Base-by-base conservation (phyloP, 2,329 filamentous ascomycete species). In the Colletotrichum tamarilloi region DNA sequence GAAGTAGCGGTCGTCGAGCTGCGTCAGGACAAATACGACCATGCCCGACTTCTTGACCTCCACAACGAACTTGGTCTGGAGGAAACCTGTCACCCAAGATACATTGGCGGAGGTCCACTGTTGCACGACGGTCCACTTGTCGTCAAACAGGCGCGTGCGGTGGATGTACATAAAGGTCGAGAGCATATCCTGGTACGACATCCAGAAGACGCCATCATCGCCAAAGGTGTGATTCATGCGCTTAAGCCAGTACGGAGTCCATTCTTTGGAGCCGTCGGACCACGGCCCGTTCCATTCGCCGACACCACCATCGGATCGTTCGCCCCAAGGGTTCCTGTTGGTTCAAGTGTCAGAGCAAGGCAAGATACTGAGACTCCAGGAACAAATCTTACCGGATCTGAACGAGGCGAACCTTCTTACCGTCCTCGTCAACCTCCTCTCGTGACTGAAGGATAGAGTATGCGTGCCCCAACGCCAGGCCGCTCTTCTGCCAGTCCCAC, bases 191-290 rank as follows among this genome's bases (percentile, higher is more conserved):
- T 87, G 84, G 76, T 91, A 90, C 2, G 87, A 85, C 77, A 90
- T 90, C 88, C 88, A 90, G 74, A 90, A 90, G 58, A 87, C 90
- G 28, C 93, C 93, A 76, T 95, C 93, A 76, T 94, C 92, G 52
- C 93, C 93, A 76, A 95, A 95, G 55, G 89, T 90, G 79, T 95
- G 93, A 58, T 88, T 87, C 1, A 97, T 87, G 77, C 92, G 91
- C 73, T 91, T 83, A 82, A 96, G 91, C 89, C 92, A 94, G 76
- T 95, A 92, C 0, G 93, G 87, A 1, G 93, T 96, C 94, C 94
- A 97, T 81, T 96, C 92, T 77, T 94, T 93, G 7, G 92, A 94
- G 0, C 94, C 94, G 78, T 94, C 92, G 49, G 89, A 90, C 92
- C 93, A 95, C 5, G 91, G 87, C 16, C 93, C 93, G 67, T 88